Conservation (phyloP, 148 eudicot species). For the Chenopodium formosanum region DNA sequence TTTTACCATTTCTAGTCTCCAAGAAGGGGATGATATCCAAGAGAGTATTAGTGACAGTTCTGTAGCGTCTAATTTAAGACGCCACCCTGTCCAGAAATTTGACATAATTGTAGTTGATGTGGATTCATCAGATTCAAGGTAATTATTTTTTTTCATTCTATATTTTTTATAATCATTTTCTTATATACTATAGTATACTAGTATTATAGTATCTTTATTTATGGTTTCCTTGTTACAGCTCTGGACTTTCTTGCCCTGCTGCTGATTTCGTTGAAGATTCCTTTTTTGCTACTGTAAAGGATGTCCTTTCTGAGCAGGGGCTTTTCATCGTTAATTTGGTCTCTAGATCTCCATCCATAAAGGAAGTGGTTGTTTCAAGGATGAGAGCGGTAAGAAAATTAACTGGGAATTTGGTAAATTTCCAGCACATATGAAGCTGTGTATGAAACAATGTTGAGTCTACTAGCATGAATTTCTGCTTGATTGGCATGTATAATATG, state of each 20-base stretch:
- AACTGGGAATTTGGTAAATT: slow-evolving; percentile 7
- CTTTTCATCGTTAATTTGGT: slow-evolving; percentile 86
- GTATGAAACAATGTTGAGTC: neutral
- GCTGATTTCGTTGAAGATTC: slow-evolving; percentile 76
- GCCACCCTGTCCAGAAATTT: slow-evolving; percentile 24
- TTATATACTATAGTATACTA: neutral
- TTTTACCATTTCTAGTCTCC: slow-evolving; percentile 26
- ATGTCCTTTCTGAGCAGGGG: slow-evolving; percentile 72
- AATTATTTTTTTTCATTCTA: neutral
- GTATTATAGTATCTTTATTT: neutral
- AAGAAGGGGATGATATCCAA: slow-evolving; percentile 10
- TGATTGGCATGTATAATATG: no score
- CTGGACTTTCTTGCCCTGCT: slow-evolving; percentile 94
- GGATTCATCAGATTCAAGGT: slow-evolving; percentile 92
- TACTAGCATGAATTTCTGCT: neutral
- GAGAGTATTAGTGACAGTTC: slow-evolving; percentile 26
- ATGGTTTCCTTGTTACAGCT: slow-evolving; percentile 46
- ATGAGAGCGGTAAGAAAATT: slow-evolving; percentile 64
- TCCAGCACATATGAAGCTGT: neutral
- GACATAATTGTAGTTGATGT: slow-evolving; percentile 83
- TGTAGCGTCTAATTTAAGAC: slow-evolving; percentile 20
- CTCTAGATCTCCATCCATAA: slow-evolving; percentile 71
- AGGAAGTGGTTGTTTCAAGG: slow-evolving; percentile 63
- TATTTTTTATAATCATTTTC: neutral
- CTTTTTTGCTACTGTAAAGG: slow-evolving; percentile 55